Evolutionary conservation across 257 asterid species (phyloP), one percentile per base, ranked within the genome.

Genomic region (Fraxinus pennsylvanica): DNA sequence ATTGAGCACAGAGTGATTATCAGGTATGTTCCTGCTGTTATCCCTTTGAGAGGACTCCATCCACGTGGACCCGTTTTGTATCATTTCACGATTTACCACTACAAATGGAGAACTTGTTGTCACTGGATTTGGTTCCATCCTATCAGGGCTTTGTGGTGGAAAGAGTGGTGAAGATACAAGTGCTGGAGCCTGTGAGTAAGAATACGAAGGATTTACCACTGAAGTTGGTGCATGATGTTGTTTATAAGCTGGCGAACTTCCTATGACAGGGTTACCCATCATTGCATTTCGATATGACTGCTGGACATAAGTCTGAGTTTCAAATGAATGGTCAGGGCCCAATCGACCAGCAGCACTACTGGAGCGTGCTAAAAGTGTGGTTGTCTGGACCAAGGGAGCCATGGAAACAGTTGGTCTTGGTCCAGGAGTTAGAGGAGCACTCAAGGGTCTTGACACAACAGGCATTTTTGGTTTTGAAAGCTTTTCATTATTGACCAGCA

Each of bases 251-350:
- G 89, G 81, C 0, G 88, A 68, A 76, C 74, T 90, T 81, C 84
- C 85, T 73, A 91, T 38, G 67, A 78, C 85, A 5, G 86, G 85
- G 68, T 80, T 80, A 41, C 98, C 97, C 84, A 87, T 82, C 81
- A 89, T 92, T 70, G 94, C 97, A 83, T 90, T 92, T 68, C 94
- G 91, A 84, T 93, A 95, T 77, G 98, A 93, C 84, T 86, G 67
- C 14, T 93, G 97, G 68, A 84, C 84, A 45, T 84, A 88, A 68
- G 87, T 84, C 70, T 85, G 96, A 19, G 85, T 57, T 68, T 91
- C 81, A 45, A 90, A 81, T 35, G 93, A 68, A 19, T 86, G 82
- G 36, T 91, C 96, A 1, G 92, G 92, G 67, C 93, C 94, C 78
- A 93, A 84, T 32, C 93, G 90, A 50, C 98, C 96, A 43, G 92